Evolutionary conservation across 352 stramenopile genomes (phyloP), one percentile per base, ranked within the genome.

Genomic region (Pythium pyrilobum): DNA sequence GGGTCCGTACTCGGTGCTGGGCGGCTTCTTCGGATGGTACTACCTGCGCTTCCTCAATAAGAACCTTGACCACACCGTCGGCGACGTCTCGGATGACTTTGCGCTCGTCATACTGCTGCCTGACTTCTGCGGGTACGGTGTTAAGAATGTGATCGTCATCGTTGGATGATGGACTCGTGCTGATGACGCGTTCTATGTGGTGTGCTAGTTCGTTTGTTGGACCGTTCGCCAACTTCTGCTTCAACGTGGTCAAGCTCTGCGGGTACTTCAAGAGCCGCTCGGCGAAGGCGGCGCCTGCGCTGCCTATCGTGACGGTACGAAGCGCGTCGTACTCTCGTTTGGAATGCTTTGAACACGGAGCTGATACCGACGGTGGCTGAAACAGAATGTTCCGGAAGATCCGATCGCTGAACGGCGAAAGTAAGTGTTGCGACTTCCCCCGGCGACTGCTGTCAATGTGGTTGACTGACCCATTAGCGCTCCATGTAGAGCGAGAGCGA

Each of bases 331-430:
- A 8, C 5, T 37, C 24, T 40, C 44, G 12, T 32, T n/a, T n/a
- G n/a, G n/a, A n/a, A n/a, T n/a, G n/a, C n/a, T n/a, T n/a, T n/a
- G n/a, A n/a, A n/a, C n/a, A n/a, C n/a, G n/a, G n/a, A n/a, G n/a
- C n/a, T n/a, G 24, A 27, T 32, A 3, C 13, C 43, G 37, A 43
- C n/a, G 29, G 3, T 39, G 33, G 4, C 4, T 38, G 34, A 27
- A 25, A 23, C 41, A 64, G 56, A 46, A 50, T 12, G 18, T 21
- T 6, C 41, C 24, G 4, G 49, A 67, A 10, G 81, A 95, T 33
- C 81, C 84, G 33, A 87, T 95, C 43, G 81, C 84, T 41, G 84
- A 95, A 50, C 80, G 84, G 51, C 80, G 84, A 84, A 95, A 95
- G 84, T 95, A 50, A 56, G 80, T 73, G 6, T 39, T 27, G n/a